Conservation (phyloP, 768 basidiomycete genomes). For the Termitomyces sp. region DNA sequence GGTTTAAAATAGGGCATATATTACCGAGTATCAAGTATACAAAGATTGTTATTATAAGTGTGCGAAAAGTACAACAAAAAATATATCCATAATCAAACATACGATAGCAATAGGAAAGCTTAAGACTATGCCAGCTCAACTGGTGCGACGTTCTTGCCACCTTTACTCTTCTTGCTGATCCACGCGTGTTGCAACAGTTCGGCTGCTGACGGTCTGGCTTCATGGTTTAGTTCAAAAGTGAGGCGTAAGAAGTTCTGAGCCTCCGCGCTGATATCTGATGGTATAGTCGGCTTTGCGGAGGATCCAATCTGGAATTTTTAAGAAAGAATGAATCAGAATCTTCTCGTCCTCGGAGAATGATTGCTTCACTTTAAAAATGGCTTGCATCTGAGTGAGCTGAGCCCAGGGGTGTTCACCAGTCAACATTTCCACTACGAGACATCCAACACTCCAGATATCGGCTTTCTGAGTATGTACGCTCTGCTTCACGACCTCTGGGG, state of each 20-base stretch:
- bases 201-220: slow-evolving; percentile 71
- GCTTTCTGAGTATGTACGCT: slow-evolving; percentile 87
- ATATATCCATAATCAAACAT: slow-evolving; percentile 2
- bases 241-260: slow-evolving; percentile 81
- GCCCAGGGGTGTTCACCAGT: slow-evolving; percentile 96
- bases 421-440: slow-evolving; percentile 93
- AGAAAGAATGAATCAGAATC: neutral
- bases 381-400: slow-evolving; percentile 97
- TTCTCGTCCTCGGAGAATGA: neutral
- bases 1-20: neutral
- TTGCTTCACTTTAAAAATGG: slow-evolving; percentile 82
- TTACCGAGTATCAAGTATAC: neutral
- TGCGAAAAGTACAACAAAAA: slow-evolving; percentile 7
- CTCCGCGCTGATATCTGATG: slow-evolving; percentile 85
- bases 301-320: slow-evolving; percentile 82
- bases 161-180: slow-evolving; percentile 41
- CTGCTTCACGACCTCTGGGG: slow-evolving; percentile 97
- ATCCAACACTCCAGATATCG: slow-evolving; percentile 96
- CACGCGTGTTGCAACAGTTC: slow-evolving; percentile 74
- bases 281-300: slow-evolving; percentile 80
- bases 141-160: slow-evolving; percentile 7
- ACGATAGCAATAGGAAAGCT: slow-evolving; percentile 5
- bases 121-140: slow-evolving; percentile 6
- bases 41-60: neutral
- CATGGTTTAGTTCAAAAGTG: slow-evolving; percentile 84